Percentiles rank a stretch among this genome's conserved stretches.
These are phyloP conservation scores for Solanum virginianum DNA, from an alignment of 257 asterid species.

Conservation along the genomic window DNA sequence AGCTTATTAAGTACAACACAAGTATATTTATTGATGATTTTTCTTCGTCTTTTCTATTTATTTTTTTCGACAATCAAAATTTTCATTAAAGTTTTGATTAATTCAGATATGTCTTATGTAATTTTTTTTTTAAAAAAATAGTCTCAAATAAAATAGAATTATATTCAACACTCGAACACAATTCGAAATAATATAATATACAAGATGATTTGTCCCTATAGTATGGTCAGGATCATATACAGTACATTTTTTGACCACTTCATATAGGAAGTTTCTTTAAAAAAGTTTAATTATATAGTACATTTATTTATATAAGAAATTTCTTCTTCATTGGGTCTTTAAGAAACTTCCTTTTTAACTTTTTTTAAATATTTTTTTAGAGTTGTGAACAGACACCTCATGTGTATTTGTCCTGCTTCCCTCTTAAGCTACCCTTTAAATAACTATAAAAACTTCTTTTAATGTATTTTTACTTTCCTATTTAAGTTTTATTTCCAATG, in stretches of 20 bases:
- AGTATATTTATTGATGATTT: neutral
- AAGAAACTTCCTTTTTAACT: neutral
- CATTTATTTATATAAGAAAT: neutral
- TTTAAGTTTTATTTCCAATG: neutral
- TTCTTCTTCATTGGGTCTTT: neutral
- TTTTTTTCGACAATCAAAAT: neutral
- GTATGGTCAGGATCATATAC: neutral
- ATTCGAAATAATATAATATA: too few species aligned
- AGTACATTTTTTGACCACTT: neutral
- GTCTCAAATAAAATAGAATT: too few species aligned
- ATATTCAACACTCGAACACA: neutral
- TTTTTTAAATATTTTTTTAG: neutral
- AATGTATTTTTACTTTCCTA: neutral
- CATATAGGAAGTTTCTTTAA: neutral
- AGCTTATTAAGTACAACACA: neutral
- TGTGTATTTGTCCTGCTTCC: neutral
- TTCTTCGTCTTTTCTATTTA: neutral
- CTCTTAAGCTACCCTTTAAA: neutral
- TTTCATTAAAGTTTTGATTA: neutral
- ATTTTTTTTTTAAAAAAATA: too few species aligned
- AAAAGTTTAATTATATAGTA: neutral
- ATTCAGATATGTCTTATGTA: neutral
- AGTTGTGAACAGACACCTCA: neutral
- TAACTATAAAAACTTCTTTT: neutral
- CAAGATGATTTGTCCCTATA: neutral